Evolutionary conservation across 2,329 filamentous ascomycete genomes (phyloP).

Genomic region (Monilinia vaccinii-corymbosi): DNA sequence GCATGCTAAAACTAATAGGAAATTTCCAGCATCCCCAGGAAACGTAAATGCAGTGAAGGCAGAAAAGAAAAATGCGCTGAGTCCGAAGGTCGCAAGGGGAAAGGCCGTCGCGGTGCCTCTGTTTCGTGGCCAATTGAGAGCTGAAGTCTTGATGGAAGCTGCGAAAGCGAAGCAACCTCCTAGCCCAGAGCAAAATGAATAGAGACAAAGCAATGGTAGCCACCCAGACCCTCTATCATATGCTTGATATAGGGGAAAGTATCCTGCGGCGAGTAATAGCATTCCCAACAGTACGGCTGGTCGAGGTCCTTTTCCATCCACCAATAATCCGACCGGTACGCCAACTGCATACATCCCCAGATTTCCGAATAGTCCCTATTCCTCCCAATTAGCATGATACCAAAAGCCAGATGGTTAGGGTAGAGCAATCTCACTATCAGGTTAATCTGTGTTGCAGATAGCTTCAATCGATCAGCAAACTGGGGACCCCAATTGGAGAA

Average conservation of each 20-base stretch:
- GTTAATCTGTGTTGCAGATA: slow-evolving; percentile 90
- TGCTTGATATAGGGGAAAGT: slow-evolving; percentile 75
- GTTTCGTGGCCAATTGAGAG: slow-evolving; percentile 84
- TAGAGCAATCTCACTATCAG: slow-evolving; percentile 55
- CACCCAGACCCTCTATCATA: slow-evolving; percentile 59
- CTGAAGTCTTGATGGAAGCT: slow-evolving; percentile 76
- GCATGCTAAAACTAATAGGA: slow-evolving; percentile 69
- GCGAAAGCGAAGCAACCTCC: slow-evolving; percentile 89
- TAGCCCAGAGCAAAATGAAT: slow-evolving; percentile 75
- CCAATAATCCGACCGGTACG: slow-evolving; percentile 79
- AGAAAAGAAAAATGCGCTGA: slow-evolving; percentile 96
- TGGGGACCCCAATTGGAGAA: slow-evolving; percentile 98
- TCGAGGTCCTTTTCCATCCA: slow-evolving; percentile 73
- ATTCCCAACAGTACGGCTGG: slow-evolving; percentile 70
- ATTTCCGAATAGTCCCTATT: slow-evolving; percentile 62
- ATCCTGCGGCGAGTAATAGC: slow-evolving; percentile 64
- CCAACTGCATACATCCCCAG: slow-evolving; percentile 91
- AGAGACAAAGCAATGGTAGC: slow-evolving; percentile 63
- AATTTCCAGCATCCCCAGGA: slow-evolving; percentile 71
- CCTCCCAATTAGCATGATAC: not conserved
- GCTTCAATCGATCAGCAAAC: slow-evolving; percentile 75
- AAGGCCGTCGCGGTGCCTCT: slow-evolving; percentile 92
- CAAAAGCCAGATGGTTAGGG: slow-evolving; percentile 25
- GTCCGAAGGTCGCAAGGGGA: slow-evolving; percentile 81
- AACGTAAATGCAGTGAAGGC: slow-evolving; percentile 67